A percentile compares a stretch with the other conserved stretches of the same genome.
Conservation (phyloP, 352 stramenopile genomes). For the Pythium vanterpoolii region DNA sequence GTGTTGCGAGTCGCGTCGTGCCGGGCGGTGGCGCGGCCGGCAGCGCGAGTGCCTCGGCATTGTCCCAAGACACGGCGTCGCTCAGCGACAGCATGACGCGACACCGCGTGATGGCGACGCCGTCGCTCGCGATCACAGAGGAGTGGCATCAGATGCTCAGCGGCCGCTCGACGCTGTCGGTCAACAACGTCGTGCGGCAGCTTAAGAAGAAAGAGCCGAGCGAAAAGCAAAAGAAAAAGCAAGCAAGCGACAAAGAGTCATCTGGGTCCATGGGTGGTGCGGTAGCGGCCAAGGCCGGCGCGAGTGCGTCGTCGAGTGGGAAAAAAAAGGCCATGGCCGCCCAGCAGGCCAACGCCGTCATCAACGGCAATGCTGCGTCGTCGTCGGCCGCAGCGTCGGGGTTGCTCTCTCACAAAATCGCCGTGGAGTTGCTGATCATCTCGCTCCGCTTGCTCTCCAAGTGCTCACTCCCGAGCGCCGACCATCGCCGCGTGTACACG, state of each 20-base stretch:
- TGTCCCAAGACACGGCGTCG: slow-evolving; percentile 20
- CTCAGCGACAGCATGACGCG: slow-evolving; percentile 62
- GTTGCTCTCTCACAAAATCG: slow-evolving; percentile 43
- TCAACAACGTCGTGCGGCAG: slow-evolving; percentile 80
- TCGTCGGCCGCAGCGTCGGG: slow-evolving; percentile 18
- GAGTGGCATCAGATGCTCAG: slow-evolving; percentile 77
- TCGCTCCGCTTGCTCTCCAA: slow-evolving; percentile 79
- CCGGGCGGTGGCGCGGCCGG: slow-evolving; percentile 23
- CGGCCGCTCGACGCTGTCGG: slow-evolving; percentile 67
- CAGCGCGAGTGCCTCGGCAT: slow-evolving; percentile 28
- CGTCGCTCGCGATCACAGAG: slow-evolving; percentile 76
- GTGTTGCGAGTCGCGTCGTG: not conserved
- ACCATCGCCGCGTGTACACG: slow-evolving; percentile 77
- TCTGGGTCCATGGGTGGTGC: not conserved
- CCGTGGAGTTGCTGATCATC: slow-evolving; percentile 77
- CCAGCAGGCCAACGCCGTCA: not conserved
- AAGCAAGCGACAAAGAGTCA: not conserved
- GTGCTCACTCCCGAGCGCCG: slow-evolving; percentile 65
- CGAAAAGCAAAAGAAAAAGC: slow-evolving; percentile 56
- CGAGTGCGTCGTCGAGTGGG: not conserved
- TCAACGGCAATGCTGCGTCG: slow-evolving; percentile 1
- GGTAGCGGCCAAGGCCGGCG: slow-evolving; percentile 1
- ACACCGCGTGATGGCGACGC: slow-evolving; percentile 87
- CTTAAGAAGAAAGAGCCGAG: slow-evolving; percentile 40
- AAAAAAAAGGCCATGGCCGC: slow-evolving; percentile 26